Evolutionary conservation across 169 alveolate genomes (phyloP).

Genomic region (Perkinsus marinus): DNA sequence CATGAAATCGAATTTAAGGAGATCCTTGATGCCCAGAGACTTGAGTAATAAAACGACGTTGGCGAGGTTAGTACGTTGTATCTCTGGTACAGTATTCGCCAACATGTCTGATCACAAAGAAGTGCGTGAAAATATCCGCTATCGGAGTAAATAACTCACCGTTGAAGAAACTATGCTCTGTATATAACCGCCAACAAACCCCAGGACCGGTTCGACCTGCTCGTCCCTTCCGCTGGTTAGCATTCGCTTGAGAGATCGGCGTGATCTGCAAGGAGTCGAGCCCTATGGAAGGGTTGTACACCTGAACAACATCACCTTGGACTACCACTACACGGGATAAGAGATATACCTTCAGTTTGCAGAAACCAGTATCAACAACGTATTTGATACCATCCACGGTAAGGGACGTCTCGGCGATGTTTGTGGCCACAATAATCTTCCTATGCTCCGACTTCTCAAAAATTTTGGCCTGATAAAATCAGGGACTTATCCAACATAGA

Average conservation of each 20-base stretch:
- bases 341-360: slow-evolving; percentile 85
- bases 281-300: slow-evolving; percentile 25
- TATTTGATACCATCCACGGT: slow-evolving; percentile 96
- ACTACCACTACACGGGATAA: not conserved
- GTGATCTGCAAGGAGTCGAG: slow-evolving; percentile 99
- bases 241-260: slow-evolving; percentile 98
- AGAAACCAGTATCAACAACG: slow-evolving; percentile 96
- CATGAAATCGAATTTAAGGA: slow-evolving; percentile 94
- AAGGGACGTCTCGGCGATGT: slow-evolving; percentile 99
- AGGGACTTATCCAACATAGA: no score
- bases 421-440: slow-evolving; percentile 93
- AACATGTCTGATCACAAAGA: slow-evolving; percentile 70
- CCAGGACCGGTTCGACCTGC: slow-evolving; percentile 99
- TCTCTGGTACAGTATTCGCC: slow-evolving; percentile 93
- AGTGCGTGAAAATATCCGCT: no score
- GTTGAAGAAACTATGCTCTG: slow-evolving; percentile 81
- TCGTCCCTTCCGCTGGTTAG: slow-evolving; percentile 98
- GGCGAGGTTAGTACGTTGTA: slow-evolving; percentile 94
- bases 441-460: slow-evolving; percentile 47
- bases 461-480: slow-evolving; percentile 31
- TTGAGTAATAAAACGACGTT: slow-evolving; percentile 95
- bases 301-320: not conserved
- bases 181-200: slow-evolving; percentile 92
- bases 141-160: no score
- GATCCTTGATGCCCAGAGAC: slow-evolving; percentile 84